A percentile compares a stretch with the other conserved stretches of the same genome.
These are phyloP conservation scores for Phanerodontia chrysosporium DNA, from an alignment of 768 basidiomycete genomes.

Conservation along the genomic window DNA sequence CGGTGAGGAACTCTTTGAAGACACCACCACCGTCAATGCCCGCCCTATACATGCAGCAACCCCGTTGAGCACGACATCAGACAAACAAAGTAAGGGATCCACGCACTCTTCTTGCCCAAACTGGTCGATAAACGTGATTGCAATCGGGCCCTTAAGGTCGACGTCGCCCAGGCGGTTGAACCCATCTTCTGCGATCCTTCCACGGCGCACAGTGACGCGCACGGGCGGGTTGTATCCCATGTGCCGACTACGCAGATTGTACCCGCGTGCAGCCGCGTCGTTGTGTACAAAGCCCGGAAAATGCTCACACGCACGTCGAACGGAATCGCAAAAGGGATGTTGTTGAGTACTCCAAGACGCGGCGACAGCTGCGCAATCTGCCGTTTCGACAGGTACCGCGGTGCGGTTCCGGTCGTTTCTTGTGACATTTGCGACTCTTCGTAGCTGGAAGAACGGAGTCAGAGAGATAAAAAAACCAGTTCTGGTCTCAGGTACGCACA, in stretches of 20 bases:
- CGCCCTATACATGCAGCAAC: constrained; percentile 41
- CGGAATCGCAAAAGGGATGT: constrained; percentile 93
- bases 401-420: constrained; percentile 6
- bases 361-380: constrained; percentile 76
- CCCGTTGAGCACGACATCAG: not conserved
- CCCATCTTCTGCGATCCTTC: constrained; percentile 82
- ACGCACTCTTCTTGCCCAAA: constrained; percentile 82
- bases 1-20: constrained; percentile 97
- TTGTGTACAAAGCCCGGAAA: constrained; percentile 79
- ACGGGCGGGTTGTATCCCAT: constrained; percentile 21
- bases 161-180: constrained; percentile 78
- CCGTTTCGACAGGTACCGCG: constrained; percentile 48
- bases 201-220: constrained; percentile 61
- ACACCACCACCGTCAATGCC: constrained; percentile 97
- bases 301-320: constrained; percentile 89
- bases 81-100: not conserved
- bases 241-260: constrained; percentile 8
- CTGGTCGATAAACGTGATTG: constrained; percentile 91
- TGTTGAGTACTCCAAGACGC: constrained; percentile 85
- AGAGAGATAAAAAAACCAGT: too few species aligned
- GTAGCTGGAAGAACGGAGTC: constrained; percentile 33
- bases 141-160: constrained; percentile 76
- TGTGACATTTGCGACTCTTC: constrained; percentile 58
- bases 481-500: constrained; percentile 61
- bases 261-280: constrained; percentile 37